Evolutionary conservation across 2,329 filamentous ascomycete species (phyloP), one percentile per base, ranked within the genome.

Genomic region (Apiospora arundinis): DNA sequence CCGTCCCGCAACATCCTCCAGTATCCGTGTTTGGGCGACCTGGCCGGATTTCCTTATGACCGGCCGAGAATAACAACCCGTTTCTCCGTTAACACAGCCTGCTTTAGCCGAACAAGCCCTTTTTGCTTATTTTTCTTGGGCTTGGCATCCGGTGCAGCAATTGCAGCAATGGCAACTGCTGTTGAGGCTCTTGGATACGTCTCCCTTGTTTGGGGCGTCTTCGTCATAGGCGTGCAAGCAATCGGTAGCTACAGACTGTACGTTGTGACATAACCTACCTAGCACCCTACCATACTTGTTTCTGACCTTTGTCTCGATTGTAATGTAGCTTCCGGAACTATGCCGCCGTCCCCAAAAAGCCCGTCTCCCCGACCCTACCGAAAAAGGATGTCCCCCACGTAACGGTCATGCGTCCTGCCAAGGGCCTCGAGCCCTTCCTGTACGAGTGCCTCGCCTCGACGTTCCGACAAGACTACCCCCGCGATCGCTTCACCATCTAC

Each of bases 401-500:
- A 77, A 98, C 96, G 44, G 88, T 97, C 73, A 95, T 99, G 75
- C 93, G 96, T 2, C 97, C 96, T 0, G 92, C 97, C 74, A 98
- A 98, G 83, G 96, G 95, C 73, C 87, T 97, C 70, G 96, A 98
- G 80, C 93, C 95, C 4, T 90, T 91, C 74, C 90, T 98, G 32
- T 97, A 97, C 86, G 94, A 97, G 78, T 98, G 96, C 78, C 91
- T 99, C 52, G 92, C 93, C 42, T 92, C 95, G 6, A 94, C 92
- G 1, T 95, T 98, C 80, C 90, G 85, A 66, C 95, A 97, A 81
- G 87, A 90, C 70, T 98, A 98, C 79, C 94, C 95, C 0, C 82
- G 80, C 46, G 86, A 92, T 77, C 95, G 92, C 78, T 82, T 97
- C 71, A 93, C 93, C 28, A 89, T 97, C 72, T 90, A 91, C 77